Evolutionary conservation across 345 rosid species (phyloP).

Genomic region (Lepidium aucheri): DNA sequence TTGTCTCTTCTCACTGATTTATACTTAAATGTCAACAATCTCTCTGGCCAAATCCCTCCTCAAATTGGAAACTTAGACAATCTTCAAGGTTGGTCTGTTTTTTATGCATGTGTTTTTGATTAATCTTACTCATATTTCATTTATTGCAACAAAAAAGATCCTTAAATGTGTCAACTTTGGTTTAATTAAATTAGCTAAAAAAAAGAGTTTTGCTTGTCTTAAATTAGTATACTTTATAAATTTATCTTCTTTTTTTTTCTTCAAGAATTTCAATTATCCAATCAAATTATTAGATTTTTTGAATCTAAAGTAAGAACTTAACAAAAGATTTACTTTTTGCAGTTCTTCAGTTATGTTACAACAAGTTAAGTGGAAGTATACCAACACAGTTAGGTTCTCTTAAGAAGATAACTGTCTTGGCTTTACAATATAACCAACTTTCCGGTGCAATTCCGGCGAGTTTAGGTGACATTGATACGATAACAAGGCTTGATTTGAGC

Average conservation of each 20-base stretch:
- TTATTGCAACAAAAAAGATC: constrained; percentile 6
- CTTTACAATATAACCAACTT: constrained; percentile 65
- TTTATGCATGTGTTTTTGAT: constrained; percentile 15
- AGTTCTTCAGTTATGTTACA: constrained; percentile 91
- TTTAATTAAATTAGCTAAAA: neutral
- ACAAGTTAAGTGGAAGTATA: constrained; percentile 66
- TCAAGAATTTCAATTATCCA: neutral
- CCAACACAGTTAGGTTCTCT: constrained; percentile 78
- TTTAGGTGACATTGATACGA: constrained; percentile 52
- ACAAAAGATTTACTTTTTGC: neutral
- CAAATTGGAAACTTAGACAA: constrained; percentile 55
- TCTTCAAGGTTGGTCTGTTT: constrained; percentile 72
- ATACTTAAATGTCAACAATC: constrained; percentile 79
- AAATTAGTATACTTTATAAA: neutral
- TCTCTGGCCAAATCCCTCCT: constrained; percentile 72
- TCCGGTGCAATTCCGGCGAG: constrained; percentile 95
- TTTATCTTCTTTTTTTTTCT: neutral
- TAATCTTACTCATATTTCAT: neutral
- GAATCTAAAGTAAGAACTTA: neutral
- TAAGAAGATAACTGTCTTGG: constrained; percentile 59
- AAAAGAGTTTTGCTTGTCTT: neutral
- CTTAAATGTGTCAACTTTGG: constrained; percentile 7
- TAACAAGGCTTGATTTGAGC: constrained; percentile 83
- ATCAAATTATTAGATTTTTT: neutral
- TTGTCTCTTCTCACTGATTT: constrained; percentile 58